Conservation (phyloP, 2,329 filamentous ascomycete genomes). For the Hymenoscyphus salicellus region DNA sequence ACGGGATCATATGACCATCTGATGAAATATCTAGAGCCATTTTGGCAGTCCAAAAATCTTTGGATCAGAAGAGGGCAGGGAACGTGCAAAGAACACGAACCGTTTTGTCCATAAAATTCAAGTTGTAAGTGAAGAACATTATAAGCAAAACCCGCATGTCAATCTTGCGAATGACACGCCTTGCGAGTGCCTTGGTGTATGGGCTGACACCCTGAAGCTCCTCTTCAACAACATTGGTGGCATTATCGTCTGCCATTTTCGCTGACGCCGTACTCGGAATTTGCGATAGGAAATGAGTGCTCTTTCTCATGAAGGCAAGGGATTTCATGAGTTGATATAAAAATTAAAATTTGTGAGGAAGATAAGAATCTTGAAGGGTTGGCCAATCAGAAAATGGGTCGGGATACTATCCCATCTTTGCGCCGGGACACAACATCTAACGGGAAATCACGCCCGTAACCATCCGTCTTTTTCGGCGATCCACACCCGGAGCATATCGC, state of each 20-base stretch:
- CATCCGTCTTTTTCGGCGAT: background rate
- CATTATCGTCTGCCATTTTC: background rate
- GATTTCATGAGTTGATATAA: background rate
- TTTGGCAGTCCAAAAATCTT: background rate
- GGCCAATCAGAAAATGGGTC: background rate
- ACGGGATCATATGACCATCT: background rate
- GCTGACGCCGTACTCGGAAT: background rate
- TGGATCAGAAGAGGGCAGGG: background rate
- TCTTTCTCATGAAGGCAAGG: background rate
- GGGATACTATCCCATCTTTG: background rate
- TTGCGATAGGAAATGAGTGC: background rate
- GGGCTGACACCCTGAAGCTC: constrained; percentile 18
- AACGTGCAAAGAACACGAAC: background rate
- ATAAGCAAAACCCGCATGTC: constrained; percentile 53
- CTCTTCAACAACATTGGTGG: constrained; percentile 4
- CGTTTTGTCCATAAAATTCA: constrained; percentile 46
- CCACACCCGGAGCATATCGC: background rate
- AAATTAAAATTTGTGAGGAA: background rate
- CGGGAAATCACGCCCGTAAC: background rate
- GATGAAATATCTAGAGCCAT: background rate
- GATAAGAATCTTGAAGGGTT: background rate
- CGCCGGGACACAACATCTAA: background rate
- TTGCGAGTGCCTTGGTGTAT: constrained; percentile 29
- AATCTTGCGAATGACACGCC: constrained; percentile 51
- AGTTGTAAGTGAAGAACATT: constrained; percentile 56